Conservation (phyloP, 2,329 filamentous ascomycete species). For the Trichoderma cornu-damae region DNA sequence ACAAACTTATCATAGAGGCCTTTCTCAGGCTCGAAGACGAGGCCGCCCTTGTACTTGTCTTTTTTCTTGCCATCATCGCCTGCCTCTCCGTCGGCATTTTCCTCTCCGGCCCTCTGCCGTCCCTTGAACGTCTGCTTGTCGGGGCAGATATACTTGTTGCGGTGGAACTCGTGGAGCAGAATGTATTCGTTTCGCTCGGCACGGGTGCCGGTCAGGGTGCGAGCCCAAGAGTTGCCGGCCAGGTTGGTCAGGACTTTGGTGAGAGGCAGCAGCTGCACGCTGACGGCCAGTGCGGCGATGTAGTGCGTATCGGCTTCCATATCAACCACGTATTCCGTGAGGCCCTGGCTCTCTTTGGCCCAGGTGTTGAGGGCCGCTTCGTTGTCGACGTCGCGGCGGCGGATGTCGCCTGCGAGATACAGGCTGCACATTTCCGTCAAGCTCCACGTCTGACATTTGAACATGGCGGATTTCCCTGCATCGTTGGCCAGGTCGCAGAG, state of each 20-base stretch:
- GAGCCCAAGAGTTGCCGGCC: conserved; percentile 96
- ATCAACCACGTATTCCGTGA: conserved; percentile 91
- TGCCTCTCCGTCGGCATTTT: conserved; percentile 60
- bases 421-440: conserved; percentile 95
- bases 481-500: conserved; percentile 95
- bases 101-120: conserved; percentile 67
- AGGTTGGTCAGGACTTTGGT: conserved; percentile 95
- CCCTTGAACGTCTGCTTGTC: conserved; percentile 84
- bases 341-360: conserved; percentile 69
- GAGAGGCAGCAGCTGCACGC: conserved; percentile 84
- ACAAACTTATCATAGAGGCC: conserved; percentile 98
- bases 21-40: conserved; percentile 96
- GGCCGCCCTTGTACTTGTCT: conserved; percentile 97
- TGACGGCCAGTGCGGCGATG: conserved; percentile 82
- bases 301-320: conserved; percentile 95
- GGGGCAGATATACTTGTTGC: conserved; percentile 95
- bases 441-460: conserved; percentile 96
- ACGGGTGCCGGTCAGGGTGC: conserved; percentile 89
- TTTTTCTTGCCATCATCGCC: conserved; percentile 88
- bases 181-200: conserved; percentile 99
- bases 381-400: conserved; percentile 79
- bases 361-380: conserved; percentile 82
- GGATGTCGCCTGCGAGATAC: conserved; percentile 69
- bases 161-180: conserved; percentile 92
- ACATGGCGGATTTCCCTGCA: conserved; percentile 94